Percentiles rank a stretch among this genome's conserved stretches.
These are phyloP conservation scores for Cupressus sempervirens DNA, from an alignment of 75 land plant genomes.

Conservation along the genomic window DNA sequence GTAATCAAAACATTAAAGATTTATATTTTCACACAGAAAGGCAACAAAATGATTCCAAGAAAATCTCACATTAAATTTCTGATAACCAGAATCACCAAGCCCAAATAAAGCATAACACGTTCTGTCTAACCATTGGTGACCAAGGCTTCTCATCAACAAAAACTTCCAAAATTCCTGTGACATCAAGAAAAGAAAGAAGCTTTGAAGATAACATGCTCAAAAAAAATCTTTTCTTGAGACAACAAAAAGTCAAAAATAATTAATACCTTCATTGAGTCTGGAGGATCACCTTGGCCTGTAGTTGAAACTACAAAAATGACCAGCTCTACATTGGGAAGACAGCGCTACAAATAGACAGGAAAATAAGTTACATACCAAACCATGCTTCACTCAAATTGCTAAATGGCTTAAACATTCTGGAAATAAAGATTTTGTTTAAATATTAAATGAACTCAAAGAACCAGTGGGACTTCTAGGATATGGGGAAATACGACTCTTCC, in stretches of 20 bases:
- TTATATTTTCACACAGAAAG: neutral
- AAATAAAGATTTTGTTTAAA: neutral
- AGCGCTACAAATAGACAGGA: slow-evolving; percentile 32
- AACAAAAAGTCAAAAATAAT: neutral
- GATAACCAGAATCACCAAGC: slow-evolving; percentile 95
- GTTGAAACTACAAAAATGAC: slow-evolving; percentile 91
- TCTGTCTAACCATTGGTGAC: slow-evolving; percentile 55
- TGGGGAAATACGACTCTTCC: neutral
- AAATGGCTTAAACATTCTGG: neutral
- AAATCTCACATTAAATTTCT: slow-evolving; percentile 74
- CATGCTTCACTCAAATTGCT: neutral
- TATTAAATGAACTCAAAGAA: neutral
- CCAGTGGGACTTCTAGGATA: neutral
- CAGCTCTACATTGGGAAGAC: slow-evolving; percentile 35
- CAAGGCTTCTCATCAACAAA: slow-evolving; percentile 66
- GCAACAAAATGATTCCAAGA: neutral
- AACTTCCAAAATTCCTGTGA: slow-evolving; percentile 82
- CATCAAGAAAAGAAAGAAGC: neutral
- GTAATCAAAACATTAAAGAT: neutral
- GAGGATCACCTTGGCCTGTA: slow-evolving; percentile 92
- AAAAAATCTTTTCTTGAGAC: neutral
- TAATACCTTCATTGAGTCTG: slow-evolving; percentile 86
- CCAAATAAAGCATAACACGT: slow-evolving; percentile 86
- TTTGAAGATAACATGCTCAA: neutral
- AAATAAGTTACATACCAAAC: neutral